Evolutionary conservation across 2,329 filamentous ascomycete species (phyloP), one percentile per base, ranked within the genome.

Genomic region (Apiospora malaysiana): DNA sequence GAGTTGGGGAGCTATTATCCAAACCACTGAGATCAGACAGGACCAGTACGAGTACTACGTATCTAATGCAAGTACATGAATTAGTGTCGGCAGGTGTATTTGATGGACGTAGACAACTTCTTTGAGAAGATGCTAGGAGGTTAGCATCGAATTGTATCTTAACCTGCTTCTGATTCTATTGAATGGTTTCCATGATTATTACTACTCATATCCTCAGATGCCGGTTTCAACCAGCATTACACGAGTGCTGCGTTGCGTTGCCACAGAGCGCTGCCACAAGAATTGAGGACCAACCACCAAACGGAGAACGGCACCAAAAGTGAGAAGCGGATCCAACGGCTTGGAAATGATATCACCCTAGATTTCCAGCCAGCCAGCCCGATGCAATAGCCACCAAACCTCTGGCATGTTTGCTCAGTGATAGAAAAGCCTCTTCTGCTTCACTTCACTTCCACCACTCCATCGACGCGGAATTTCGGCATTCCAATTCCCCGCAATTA

Each of bases 311-410:
- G 51, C 25, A 59, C 51, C 27, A 37, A 21, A 37, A 59, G 27
- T 16, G 40, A 6, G 37, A 27, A 63, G 56, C 56, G 56, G 56
- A 40, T 18, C 56, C 56, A 63, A 32, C 56, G 18, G 32, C 56
- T 63, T 63, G 56, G 56, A n/a, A 63, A 40, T 63, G 56, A 63
- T 63, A 63, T 63, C 56, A 40, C 32, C 32, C 40, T 63, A 5
- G 32, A 63, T 21, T 63, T 40, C 32, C 32, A 49, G 21, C 23
- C 27, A 66, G 40, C 63, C 25, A 43, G 40, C 21, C 25, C 14
- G 16, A 21, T 32, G 42, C 37, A 9, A 23, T 23, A 23, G 63
- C 43, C 32, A 27, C n/a, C 27, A 12, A 46, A 25, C 14, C 21
- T 45, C 65, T 32, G 2, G 12, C n/a, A 27, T 67, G 18, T 25